phyloP scores from a whole-genome alignment of 352 stramenopile species.

The Globisporangium polare region DNA sequence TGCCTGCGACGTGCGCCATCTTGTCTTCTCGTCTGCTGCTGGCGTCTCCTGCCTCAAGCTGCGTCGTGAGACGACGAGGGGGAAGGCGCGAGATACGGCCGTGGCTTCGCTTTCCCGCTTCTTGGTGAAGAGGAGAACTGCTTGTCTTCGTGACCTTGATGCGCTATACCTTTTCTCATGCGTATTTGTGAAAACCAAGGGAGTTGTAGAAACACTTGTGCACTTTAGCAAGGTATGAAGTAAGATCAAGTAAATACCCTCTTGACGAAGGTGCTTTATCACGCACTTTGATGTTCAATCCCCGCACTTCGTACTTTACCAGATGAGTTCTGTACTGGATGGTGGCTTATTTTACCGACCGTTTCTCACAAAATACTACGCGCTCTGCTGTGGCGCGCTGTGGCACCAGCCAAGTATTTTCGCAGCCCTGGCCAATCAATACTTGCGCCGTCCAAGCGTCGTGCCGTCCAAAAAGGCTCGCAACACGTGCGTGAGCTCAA shows the following conservation, averaged over 20 bases:
- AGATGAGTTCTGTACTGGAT: not conserved
- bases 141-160: not conserved
- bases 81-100: not conserved
- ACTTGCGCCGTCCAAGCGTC: conserved; percentile 9
- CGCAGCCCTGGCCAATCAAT: conserved; percentile 14
- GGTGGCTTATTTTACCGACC: not conserved
- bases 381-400: not conserved
- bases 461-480: not conserved
- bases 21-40: not conserved
- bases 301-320: conserved; percentile 1
- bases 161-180: not conserved
- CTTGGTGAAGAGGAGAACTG: not conserved
- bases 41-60: not conserved
- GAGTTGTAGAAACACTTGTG: too few relatives aligned
- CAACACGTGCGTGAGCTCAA: not conserved
- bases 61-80: not conserved
- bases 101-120: not conserved
- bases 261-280: not conserved
- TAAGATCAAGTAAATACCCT: too few relatives aligned
- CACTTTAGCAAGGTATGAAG: too few relatives aligned
- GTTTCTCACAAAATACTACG: not conserved
- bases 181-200: too few relatives aligned
- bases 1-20: not conserved
- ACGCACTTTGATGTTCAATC: too few relatives aligned
- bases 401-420: conserved; percentile 3